Evolutionary conservation across 345 rosid species (phyloP).

Genomic region (Gossypium arboreum): DNA sequence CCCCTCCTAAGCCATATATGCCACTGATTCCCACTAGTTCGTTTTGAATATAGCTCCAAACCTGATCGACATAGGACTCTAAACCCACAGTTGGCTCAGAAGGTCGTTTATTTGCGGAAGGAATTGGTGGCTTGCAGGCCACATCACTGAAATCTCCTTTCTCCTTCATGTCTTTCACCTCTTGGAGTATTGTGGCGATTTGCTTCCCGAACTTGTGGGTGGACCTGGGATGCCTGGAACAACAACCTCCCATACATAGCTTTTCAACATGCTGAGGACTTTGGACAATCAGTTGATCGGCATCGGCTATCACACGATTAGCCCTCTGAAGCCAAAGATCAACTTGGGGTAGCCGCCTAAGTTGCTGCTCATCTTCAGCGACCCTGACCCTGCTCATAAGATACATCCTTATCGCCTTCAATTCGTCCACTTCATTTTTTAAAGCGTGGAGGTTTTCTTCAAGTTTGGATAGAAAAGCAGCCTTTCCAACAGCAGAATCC

Average conservation of each 20-base stretch:
- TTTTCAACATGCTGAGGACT: neutral
- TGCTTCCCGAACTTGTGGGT: neutral
- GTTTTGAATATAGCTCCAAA: neutral
- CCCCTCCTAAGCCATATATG: slow-evolving; percentile 15
- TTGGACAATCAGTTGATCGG: neutral
- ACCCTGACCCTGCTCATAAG: neutral
- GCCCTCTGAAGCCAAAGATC: slow-evolving; percentile 10
- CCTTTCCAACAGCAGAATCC: neutral
- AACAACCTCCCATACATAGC: neutral
- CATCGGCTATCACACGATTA: neutral
- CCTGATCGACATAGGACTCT: neutral
- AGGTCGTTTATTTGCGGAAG: neutral
- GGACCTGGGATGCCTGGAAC: neutral
- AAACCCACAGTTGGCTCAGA: neutral
- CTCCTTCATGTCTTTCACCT: neutral
- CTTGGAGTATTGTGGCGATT: neutral
- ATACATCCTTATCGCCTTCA: neutral
- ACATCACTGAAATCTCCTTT: neutral
- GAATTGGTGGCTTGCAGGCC: neutral
- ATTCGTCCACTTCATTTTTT: neutral
- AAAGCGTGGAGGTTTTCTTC: neutral
- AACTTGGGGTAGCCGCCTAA: neutral
- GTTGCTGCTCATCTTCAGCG: neutral
- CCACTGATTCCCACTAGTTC: neutral
- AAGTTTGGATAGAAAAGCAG: neutral